Base-by-base conservation (phyloP, 306 rosid species). In the Astragalus glycyphyllos region DNA sequence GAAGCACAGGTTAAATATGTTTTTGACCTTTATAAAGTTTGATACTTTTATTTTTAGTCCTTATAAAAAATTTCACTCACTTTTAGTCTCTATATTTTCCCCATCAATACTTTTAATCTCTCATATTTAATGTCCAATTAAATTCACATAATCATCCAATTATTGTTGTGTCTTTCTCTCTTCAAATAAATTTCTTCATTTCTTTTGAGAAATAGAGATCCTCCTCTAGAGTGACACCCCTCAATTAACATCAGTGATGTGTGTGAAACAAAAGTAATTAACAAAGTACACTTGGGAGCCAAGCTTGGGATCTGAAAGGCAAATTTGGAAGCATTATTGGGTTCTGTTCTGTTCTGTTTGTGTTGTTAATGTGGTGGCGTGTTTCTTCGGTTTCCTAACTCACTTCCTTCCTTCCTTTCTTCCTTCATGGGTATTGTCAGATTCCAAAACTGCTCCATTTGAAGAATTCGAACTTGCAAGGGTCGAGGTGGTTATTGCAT, bases 301-400 rank as follows among this genome's bases (percentile, higher is more conserved):
- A 63, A 69, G 40, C 77, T 58, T 45, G 64, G 71, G 77, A 80
- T 80, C 80, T 74, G 38, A 58, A 68, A 11, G 66, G 72, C 31
- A 35, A 74, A 54, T 10, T 60, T 32, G 65, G 61, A 57, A 56
- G 10, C 69, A 47, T 61, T 44, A 58, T 74, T 53, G 70, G 46
- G 44, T 41, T 66, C 53, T 20, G 23, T 20, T 26, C 4, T 26
- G 31, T 26, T 26, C 31, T 26, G 31, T 26, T 26, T 26, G 31
- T 26, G 31, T 23, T 1, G 29, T 26, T 26, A 3, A 2, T 41
- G 35, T 41, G 13, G 37, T 69, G 64, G 47, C 72, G 35, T 56
- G 60, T 11, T 48, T 65, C 11, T 62, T 47, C 26, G 37, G 20
- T 34, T 17, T 58, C 69, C 69, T 67, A 7, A 17, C 26, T 17